Evolutionary conservation across 2,329 filamentous ascomycete species (phyloP).

Genomic region (Trichoderma arundinaceum): DNA sequence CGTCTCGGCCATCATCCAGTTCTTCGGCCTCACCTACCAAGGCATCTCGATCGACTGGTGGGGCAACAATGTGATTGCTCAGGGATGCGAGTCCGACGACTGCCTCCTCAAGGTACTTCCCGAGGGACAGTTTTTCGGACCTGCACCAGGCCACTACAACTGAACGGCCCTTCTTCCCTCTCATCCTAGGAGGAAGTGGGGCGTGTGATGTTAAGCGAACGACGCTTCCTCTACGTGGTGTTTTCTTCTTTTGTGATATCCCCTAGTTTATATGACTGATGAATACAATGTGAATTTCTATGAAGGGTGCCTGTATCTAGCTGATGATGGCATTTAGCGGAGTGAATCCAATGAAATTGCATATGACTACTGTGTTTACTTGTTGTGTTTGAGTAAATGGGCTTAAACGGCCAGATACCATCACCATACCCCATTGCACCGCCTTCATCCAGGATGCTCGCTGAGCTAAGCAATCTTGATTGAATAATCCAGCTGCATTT

Average conservation of each 20-base stretch:
- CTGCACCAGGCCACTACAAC: conserved; percentile 31
- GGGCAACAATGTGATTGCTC: conserved; percentile 47
- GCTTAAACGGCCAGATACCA: too few relatives aligned
- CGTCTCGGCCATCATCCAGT: conserved; percentile 50
- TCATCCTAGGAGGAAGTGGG: too few relatives aligned
- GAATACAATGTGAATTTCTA: neutral
- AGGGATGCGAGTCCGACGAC: conserved; percentile 36
- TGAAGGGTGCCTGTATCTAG: too few relatives aligned
- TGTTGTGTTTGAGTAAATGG: too few relatives aligned
- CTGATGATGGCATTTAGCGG: too few relatives aligned
- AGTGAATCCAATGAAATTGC: too few relatives aligned
- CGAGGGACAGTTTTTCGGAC: conserved; percentile 39
- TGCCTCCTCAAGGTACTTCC: conserved; percentile 36
- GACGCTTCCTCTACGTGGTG: neutral
- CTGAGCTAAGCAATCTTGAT: too few relatives aligned
- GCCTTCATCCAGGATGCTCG: too few relatives aligned
- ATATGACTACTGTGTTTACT: too few relatives aligned
- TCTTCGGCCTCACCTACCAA: conserved; percentile 48
- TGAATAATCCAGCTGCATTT: too few relatives aligned
- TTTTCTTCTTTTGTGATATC: neutral
- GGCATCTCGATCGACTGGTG: conserved; percentile 49
- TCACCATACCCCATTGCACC: too few relatives aligned
- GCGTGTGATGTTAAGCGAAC: neutral
- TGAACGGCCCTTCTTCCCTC: neutral
- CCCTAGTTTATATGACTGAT: neutral